Conservation (phyloP, 768 basidiomycete species). For the Boletus rubroflammeus region DNA sequence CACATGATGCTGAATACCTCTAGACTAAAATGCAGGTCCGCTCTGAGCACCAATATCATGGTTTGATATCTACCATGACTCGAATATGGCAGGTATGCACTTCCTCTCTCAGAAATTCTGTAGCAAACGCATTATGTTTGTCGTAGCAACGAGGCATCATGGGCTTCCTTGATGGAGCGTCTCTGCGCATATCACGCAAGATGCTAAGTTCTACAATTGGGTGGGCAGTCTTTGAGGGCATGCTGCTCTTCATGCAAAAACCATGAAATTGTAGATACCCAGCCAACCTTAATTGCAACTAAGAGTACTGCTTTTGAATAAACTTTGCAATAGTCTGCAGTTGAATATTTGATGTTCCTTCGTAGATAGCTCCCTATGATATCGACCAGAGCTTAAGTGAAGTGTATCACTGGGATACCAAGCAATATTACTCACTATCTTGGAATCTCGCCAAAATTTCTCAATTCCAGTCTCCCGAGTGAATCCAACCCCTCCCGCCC, state of each 20-base stretch:
- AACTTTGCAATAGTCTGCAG: constrained; percentile 93
- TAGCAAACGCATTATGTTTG: neutral
- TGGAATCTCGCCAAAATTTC: constrained; percentile 95
- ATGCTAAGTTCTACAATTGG: constrained; percentile 85
- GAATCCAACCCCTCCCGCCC: constrained; percentile 92
- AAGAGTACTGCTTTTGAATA: constrained; percentile 82
- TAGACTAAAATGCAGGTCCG: constrained; percentile 93
- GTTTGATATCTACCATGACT: constrained; percentile 57
- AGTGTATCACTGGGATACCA: neutral
- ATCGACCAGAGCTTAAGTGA: constrained; percentile 3
- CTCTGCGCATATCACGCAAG: constrained; percentile 80
- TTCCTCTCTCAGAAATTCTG: neutral
- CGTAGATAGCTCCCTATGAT: constrained; percentile 79
- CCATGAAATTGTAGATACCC: constrained; percentile 6
- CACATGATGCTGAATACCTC: constrained; percentile 1
- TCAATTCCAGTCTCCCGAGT: constrained; percentile 94
- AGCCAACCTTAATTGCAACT: constrained; percentile 1
- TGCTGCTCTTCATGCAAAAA: constrained; percentile 56
- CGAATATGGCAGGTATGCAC: constrained; percentile 66
- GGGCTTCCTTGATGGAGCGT: constrained; percentile 86
- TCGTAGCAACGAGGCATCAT: constrained; percentile 69
- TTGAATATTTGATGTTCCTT: constrained; percentile 98
- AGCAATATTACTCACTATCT: constrained; percentile 63
- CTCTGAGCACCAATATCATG: constrained; percentile 69
- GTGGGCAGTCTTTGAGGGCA: constrained; percentile 87